phyloP scores from a whole-genome alignment of 2,329 filamentous ascomycete genomes.

The Bimuria novae-zelandiae region DNA sequence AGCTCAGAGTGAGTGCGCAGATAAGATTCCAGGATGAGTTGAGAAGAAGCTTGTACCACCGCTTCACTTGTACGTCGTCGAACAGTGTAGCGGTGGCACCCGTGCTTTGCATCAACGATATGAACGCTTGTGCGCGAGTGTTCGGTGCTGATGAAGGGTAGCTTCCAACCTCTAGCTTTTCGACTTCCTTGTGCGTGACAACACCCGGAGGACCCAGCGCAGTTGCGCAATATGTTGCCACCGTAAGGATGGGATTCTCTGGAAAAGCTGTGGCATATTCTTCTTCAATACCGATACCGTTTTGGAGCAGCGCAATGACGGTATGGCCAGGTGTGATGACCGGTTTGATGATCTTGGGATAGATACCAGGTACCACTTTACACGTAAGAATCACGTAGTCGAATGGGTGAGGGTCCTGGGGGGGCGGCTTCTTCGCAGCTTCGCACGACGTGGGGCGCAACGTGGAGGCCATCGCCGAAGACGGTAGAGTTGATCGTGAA shows the following conservation, averaged over 20 bases:
- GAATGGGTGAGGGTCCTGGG: slow-evolving; percentile 33
- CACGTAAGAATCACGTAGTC: slow-evolving; percentile 56
- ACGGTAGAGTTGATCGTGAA: slow-evolving; percentile 49
- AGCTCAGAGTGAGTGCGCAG: slow-evolving; percentile 59
- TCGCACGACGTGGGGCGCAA: slow-evolving; percentile 43
- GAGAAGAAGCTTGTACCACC: slow-evolving; percentile 65
- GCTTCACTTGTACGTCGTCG: slow-evolving; percentile 59
- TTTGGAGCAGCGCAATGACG: slow-evolving; percentile 64
- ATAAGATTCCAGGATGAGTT: slow-evolving; percentile 67
- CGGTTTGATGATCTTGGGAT: slow-evolving; percentile 45
- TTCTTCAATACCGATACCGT: slow-evolving; percentile 65
- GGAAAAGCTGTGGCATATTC: slow-evolving; percentile 58
- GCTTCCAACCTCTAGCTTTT: slow-evolving; percentile 56
- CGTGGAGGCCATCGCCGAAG: slow-evolving; percentile 42
- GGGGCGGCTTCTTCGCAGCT: slow-evolving; percentile 44
- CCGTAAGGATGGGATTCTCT: slow-evolving; percentile 58
- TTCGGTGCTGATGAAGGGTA: slow-evolving; percentile 47
- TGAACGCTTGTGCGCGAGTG: slow-evolving; percentile 38
- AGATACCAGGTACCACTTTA: slow-evolving; percentile 51
- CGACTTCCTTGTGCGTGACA: slow-evolving; percentile 53
- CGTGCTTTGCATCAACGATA: slow-evolving; percentile 48
- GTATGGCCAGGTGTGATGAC: slow-evolving; percentile 50
- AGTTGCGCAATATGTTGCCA: slow-evolving; percentile 59
- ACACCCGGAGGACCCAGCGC: slow-evolving; percentile 56
- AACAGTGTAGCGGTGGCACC: slow-evolving; percentile 56